A percentile compares a stretch with the other conserved stretches of the same genome.
Evolutionary conservation across 176 grass and related monocot species (phyloP).

Genomic region (Raddia guianensis): DNA sequence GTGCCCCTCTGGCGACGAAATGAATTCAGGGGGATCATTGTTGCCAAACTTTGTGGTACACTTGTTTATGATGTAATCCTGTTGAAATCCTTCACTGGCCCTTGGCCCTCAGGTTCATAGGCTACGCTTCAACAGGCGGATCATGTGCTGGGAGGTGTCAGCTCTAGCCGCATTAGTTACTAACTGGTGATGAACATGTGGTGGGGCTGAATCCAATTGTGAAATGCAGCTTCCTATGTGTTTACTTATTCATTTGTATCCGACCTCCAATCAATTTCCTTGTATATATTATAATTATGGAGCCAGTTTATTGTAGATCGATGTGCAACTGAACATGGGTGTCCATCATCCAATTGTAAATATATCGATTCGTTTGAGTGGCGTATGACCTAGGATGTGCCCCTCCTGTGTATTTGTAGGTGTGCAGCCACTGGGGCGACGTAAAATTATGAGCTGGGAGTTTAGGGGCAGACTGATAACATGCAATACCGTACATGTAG

Average conservation of each 20-base stretch:
- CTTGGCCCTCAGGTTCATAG: constrained; percentile 3
- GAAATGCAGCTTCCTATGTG: background rate
- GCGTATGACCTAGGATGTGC: background rate
- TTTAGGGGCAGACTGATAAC: background rate
- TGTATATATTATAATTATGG: constrained; percentile 22
- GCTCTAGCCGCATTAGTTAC: background rate
- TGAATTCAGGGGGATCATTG: background rate
- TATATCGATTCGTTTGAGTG: constrained; percentile 44
- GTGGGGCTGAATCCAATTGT: constrained; percentile 4
- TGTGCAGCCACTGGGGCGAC: too few species aligned
- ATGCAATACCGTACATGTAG: background rate
- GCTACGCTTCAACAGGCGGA: constrained; percentile 13
- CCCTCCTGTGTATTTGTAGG: background rate
- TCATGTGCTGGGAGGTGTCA: background rate
- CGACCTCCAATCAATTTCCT: background rate
- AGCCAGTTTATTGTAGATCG: constrained; percentile 7
- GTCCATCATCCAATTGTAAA: constrained; percentile 44
- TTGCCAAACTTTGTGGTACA: constrained; percentile 2
- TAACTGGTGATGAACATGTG: background rate
- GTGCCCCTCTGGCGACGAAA: background rate
- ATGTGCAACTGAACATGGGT: constrained; percentile 5
- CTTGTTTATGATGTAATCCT: constrained; percentile 24
- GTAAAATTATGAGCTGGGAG: background rate
- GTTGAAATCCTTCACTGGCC: background rate
- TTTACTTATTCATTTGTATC: constrained; percentile 40